Conservation (phyloP, 2,329 filamentous ascomycete genomes). For the Cercospora sp. region DNA sequence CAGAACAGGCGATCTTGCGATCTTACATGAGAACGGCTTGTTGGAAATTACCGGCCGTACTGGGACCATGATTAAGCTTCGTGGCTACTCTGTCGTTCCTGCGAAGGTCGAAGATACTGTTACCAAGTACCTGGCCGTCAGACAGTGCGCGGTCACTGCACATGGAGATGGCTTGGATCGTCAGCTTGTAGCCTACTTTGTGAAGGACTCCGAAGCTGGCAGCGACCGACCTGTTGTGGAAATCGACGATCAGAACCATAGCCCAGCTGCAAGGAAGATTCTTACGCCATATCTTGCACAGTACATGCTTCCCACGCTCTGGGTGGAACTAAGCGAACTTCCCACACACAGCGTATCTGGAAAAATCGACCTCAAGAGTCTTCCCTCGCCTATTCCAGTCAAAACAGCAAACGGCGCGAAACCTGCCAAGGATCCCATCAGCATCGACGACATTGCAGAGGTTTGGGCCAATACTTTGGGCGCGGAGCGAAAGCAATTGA, state of each 20-base stretch:
- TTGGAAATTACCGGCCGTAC: slow-evolving; percentile 76
- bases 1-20: slow-evolving; percentile 69
- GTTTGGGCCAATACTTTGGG: slow-evolving; percentile 72
- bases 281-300: slow-evolving; percentile 69
- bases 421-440: slow-evolving; percentile 57
- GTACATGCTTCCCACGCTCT: slow-evolving; percentile 79
- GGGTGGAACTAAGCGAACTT: slow-evolving; percentile 70
- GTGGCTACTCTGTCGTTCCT: slow-evolving; percentile 75
- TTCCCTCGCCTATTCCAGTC: slow-evolving; percentile 64
- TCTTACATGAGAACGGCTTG: slow-evolving; percentile 65
- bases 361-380: slow-evolving; percentile 71
- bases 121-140: slow-evolving; percentile 67
- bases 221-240: slow-evolving; percentile 61
- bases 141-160: slow-evolving; percentile 69
- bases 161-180: slow-evolving; percentile 73
- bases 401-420: slow-evolving; percentile 34
- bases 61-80: slow-evolving; percentile 77
- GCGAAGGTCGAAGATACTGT: slow-evolving; percentile 75
- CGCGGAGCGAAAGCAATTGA: slow-evolving; percentile 62
- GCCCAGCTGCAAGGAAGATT: slow-evolving; percentile 65
- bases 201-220: slow-evolving; percentile 62
- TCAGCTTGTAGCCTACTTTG: slow-evolving; percentile 75
- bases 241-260: slow-evolving; percentile 70
- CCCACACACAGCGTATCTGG: slow-evolving; percentile 78
- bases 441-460: slow-evolving; percentile 65